Base-by-base conservation (phyloP, 2,329 filamentous ascomycete genomes). In the Alternaria sp. region DNA sequence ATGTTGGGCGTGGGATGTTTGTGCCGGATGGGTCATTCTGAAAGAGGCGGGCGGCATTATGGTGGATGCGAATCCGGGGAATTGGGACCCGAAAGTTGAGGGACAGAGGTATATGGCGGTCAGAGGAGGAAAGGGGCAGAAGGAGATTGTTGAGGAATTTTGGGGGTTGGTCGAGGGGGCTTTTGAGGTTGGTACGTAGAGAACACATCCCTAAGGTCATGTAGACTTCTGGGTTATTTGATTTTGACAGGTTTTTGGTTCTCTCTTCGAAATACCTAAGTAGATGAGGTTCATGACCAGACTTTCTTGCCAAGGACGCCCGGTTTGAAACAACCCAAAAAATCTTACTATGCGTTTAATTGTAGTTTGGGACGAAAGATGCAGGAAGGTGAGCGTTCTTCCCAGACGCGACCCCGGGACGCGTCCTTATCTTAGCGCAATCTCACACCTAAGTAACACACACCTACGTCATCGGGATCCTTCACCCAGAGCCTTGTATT, bases 1-100 rank as follows among this genome's bases (percentile, higher is more conserved):
- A 0, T 93, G 91, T 79, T 95, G 91, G 87, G 91, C 92, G 2
- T 95, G 92, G 92, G 92, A 95, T 77, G 92, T 95, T 3, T 92
- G 90, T 75, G 92, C 92, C 6, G 92, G 89, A 0, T 94, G 92
- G 92, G 88, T 90, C 61, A 90, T 95, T 64, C 81, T 95, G 25
- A 82, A 83, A 28, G 92, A 95, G 82, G 90, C 92, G 0, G 92
- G 92, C 0, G 92, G 92, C 0, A 82, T 87, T 55, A 88, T 95
- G 83, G 90, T 86, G 8, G 86, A 90, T 75, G 91, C 89, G 5
- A 94, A 94, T 76, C 89, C 90, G 0, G 92, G 91, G 0, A 86
- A 87, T 59, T 94, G 91, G 92, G 76, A 86, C 47, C 82, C 86
- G 6, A 79, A 73, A 53, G 77, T 90, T 7, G 87, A 89, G 71